Evolutionary conservation across 345 rosid genomes (phyloP).

Genomic region (Eucalyptus brandiana): DNA sequence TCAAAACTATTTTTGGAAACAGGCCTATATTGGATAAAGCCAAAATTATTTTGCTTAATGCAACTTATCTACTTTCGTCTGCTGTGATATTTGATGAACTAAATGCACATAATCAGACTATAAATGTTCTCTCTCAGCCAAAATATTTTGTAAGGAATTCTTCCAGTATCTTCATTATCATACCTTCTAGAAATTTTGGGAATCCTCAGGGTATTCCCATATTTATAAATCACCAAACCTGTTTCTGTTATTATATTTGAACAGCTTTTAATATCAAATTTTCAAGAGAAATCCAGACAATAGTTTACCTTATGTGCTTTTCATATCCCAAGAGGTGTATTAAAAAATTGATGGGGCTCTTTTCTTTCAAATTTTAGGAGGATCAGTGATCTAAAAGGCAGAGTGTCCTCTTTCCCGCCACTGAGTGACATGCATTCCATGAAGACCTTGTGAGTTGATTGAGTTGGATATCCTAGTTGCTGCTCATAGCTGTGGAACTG

Average conservation of each 20-base stretch:
- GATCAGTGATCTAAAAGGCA: slow-evolving; percentile 66
- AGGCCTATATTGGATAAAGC: background rate
- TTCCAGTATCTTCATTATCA: background rate
- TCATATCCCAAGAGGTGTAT: background rate
- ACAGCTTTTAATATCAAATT: background rate
- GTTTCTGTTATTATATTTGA: background rate
- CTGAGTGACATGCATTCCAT: slow-evolving; percentile 38
- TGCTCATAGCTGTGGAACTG: background rate
- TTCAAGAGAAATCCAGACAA: background rate
- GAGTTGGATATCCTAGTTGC: background rate
- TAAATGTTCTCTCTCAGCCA: background rate
- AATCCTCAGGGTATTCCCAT: background rate
- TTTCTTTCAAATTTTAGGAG: slow-evolving; percentile 29
- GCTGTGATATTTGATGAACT: background rate
- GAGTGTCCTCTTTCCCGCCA: slow-evolving; percentile 39
- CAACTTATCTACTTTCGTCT: background rate
- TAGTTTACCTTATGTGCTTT: background rate
- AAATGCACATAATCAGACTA: background rate
- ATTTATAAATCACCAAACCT: background rate
- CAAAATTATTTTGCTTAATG: background rate
- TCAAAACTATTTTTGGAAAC: background rate
- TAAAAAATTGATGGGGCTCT: background rate
- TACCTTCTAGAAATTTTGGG: background rate
- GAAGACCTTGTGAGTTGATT: slow-evolving; percentile 64
- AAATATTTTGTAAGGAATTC: background rate